phyloP scores from a whole-genome alignment of 2,329 filamentous ascomycete species.

The Colletotrichum tropicicola region DNA sequence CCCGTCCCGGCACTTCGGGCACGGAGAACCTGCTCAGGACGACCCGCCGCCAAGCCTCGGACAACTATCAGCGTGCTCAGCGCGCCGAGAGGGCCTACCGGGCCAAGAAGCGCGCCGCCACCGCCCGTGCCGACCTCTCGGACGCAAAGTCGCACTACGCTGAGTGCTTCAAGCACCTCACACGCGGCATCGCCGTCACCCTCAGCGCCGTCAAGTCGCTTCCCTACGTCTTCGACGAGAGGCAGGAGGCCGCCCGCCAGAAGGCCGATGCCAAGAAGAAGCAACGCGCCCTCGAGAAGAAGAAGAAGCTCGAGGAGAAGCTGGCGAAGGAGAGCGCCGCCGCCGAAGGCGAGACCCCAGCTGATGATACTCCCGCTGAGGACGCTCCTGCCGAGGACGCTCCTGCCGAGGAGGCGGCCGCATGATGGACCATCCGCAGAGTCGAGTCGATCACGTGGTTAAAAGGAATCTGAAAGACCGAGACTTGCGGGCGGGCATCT shows the following conservation, averaged over 20 bases:
- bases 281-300: slow-evolving; percentile 42
- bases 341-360: slow-evolving; percentile 5
- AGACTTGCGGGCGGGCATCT: background rate
- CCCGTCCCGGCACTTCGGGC: slow-evolving; percentile 52
- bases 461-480: background rate
- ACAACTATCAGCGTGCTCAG: slow-evolving; percentile 47
- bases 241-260: slow-evolving; percentile 40
- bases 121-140: slow-evolving; percentile 46
- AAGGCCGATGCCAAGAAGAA: slow-evolving; percentile 41
- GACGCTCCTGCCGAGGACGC: background rate
- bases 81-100: slow-evolving; percentile 51
- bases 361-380: background rate
- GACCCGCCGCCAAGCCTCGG: slow-evolving; percentile 47
- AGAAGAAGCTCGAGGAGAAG: slow-evolving; percentile 45
- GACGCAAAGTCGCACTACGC: slow-evolving; percentile 50
- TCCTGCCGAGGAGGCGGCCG: slow-evolving; percentile 11
- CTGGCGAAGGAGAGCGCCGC: slow-evolving; percentile 35
- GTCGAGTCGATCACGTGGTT: slow-evolving; percentile 18
- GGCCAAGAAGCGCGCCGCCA: slow-evolving; percentile 49
- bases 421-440: slow-evolving; percentile 20
- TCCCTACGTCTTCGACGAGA: slow-evolving; percentile 48
- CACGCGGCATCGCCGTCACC: slow-evolving; percentile 41
- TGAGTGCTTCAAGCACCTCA: slow-evolving; percentile 47
- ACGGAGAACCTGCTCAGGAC: slow-evolving; percentile 52
- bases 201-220: slow-evolving; percentile 41